Evolutionary conservation across 1,284 basidiomycete genomes (phyloP).

Genomic region (Cryptococcus hybrid): DNA sequence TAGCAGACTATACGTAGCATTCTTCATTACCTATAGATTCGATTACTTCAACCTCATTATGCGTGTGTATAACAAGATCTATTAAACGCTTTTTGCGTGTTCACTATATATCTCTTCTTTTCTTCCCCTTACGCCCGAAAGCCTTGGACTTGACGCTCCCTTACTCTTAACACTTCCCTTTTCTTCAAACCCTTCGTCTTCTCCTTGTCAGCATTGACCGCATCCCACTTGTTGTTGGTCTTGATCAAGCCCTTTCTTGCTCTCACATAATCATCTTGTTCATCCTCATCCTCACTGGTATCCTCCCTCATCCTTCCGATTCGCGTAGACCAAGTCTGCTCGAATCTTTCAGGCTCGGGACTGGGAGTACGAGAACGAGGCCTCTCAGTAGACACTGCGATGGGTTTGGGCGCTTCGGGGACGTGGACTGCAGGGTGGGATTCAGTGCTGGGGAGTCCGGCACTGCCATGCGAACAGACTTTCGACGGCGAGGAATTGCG

Average conservation of each 20-base stretch:
- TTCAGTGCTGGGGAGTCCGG: conserved; percentile 35
- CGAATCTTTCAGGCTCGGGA: conserved; percentile 12
- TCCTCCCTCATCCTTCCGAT: conserved; percentile 45
- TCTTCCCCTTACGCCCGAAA: too few species aligned
- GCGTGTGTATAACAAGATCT: too few species aligned
- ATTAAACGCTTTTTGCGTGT: too few species aligned
- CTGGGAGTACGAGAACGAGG: conserved; percentile 6
- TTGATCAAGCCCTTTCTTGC: conserved; percentile 33
- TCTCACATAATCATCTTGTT: conserved; percentile 34
- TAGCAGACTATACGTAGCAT: too few species aligned
- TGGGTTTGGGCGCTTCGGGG: conserved; percentile 1
- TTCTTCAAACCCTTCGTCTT: conserved; percentile 14
- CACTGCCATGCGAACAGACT: conserved; percentile 44
- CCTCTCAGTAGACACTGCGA: neutral
- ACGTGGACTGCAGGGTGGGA: conserved; percentile 5
- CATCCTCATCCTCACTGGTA: conserved; percentile 41
- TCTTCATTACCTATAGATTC: too few species aligned
- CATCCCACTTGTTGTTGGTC: conserved; percentile 35
- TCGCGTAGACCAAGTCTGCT: conserved; percentile 37
- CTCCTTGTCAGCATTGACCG: conserved; percentile 5
- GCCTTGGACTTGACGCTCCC: neutral
- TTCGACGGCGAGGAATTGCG: conserved; percentile 26
- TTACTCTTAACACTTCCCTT: conserved; percentile 16
- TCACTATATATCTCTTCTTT: too few species aligned
- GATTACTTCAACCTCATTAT: too few species aligned